Conservation (phyloP, 2,329 filamentous ascomycete species). For the Ophiosphaerella narmari region DNA sequence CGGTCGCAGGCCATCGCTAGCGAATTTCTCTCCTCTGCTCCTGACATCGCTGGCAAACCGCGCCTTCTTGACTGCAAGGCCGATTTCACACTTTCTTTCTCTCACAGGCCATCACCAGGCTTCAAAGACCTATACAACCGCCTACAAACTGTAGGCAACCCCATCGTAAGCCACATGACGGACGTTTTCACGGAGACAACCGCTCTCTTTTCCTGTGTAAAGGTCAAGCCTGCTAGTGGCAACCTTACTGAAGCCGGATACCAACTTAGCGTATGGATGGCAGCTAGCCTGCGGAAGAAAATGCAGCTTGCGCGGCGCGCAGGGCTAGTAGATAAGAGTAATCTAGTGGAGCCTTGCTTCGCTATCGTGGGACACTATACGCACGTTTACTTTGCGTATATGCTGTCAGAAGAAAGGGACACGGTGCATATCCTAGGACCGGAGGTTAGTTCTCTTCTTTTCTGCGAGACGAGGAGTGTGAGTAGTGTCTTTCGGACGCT, state of each 20-base stretch:
- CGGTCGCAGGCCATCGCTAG: slow-evolving; percentile 14
- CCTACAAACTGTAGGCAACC: slow-evolving; percentile 7
- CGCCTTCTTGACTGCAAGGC: slow-evolving; percentile 23
- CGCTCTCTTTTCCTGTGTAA: slow-evolving; percentile 20
- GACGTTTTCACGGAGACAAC: slow-evolving; percentile 14
- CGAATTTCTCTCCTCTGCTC: slow-evolving; percentile 18
- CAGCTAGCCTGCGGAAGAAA: slow-evolving; percentile 24
- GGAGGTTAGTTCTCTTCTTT: slow-evolving; percentile 11
- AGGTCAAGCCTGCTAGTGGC: slow-evolving; percentile 21
- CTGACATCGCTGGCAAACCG: slow-evolving; percentile 12
- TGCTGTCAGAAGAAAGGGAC: slow-evolving; percentile 14
- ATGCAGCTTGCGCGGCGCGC: slow-evolving; percentile 19
- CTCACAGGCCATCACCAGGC: slow-evolving; percentile 9
- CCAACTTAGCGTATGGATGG: slow-evolving; percentile 27
- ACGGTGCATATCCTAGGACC: slow-evolving; percentile 14
- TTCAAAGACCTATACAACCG: neutral
- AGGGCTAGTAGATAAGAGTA: slow-evolving; percentile 14
- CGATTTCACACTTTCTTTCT: slow-evolving; percentile 24
- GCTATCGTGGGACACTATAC: slow-evolving; percentile 15
- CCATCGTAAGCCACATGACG: slow-evolving; percentile 18
- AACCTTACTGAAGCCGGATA: slow-evolving; percentile 23
- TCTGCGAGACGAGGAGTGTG: slow-evolving; percentile 15
- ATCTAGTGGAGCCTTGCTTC: slow-evolving; percentile 16
- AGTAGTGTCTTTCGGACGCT: slow-evolving; percentile 15
- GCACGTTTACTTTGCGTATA: slow-evolving; percentile 19